Evolutionary conservation across 441 rosid species (phyloP), one percentile per base, ranked within the genome.

Genomic region (Cnidoscolus chayamansa): DNA sequence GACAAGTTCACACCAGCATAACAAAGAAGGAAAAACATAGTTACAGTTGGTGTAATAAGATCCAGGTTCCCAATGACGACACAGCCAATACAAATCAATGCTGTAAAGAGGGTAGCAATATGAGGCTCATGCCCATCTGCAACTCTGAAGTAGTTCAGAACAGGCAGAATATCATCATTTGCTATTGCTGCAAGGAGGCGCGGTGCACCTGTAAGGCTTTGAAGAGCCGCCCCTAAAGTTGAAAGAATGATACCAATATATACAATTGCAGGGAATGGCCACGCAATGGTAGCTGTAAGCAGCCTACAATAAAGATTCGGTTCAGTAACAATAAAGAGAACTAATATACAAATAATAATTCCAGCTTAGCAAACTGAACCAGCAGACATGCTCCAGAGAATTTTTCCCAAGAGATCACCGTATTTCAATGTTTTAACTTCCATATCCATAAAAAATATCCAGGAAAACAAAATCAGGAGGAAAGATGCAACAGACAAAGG

Each of bases 171-270:
- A 80, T 96, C 98, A 85, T 96, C 99, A 78, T 96, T 96, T 74
- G 98, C 98, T 81, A 96, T 96, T 17, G 99, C 98, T 16, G 97
- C 99, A 77, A 96, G 97, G 69, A 96, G 86, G 73, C 97, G 89
- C 54, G 98, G 99, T 62, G 99, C 99, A 76, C 99, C 99, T 10
- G 97, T 89, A 80, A 96, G 75, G 85, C 98, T 93, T 75, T 96
- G 99, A 75, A 96, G 99, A 79, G 97, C 99, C 37, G 98, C 99
- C 68, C 98, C 99, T 83, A 96, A 82, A 68, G 99, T 96, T 73
- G 99, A 96, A 77, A 93, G 97, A 77, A 96, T 93, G 73, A 96
- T 96, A 74, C 99, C 98, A 72, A 90, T 76, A 43, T 96, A 91
- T 76, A 96, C 81, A 72, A 96, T 79, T 72, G 90, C 87, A 47